Conservation (phyloP, 2,329 filamentous ascomycete genomes). For the Xylariaceae sp. region DNA sequence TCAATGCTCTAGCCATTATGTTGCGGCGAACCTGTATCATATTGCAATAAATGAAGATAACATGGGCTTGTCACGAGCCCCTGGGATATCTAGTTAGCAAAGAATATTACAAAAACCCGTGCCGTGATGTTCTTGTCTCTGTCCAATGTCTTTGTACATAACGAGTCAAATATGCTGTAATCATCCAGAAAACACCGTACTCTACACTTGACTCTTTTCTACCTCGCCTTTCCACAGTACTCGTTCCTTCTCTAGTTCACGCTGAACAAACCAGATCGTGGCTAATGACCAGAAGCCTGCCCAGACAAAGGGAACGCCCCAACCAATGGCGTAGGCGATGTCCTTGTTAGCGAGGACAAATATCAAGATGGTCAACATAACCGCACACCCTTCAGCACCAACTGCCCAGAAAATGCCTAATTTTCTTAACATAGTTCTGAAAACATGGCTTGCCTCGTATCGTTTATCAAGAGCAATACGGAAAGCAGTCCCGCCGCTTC, state of each 20-base stretch:
- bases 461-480: constrained; percentile 45
- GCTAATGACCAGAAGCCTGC: constrained; percentile 12
- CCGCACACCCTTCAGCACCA: constrained; percentile 17
- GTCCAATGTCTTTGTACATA: too few relatives aligned
- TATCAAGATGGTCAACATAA: constrained; percentile 7
- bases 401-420: constrained; percentile 48
- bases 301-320: constrained; percentile 13
- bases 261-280: constrained; percentile 23
- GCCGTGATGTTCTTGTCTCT: too few relatives aligned
- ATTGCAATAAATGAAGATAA: too few relatives aligned
- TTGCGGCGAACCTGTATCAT: too few relatives aligned
- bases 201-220: constrained; percentile 3
- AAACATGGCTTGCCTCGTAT: constrained; percentile 48
- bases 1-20: too few relatives aligned
- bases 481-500: constrained; percentile 47
- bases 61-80: too few relatives aligned
- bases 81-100: too few relatives aligned
- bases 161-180: too few relatives aligned
- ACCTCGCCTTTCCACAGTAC: constrained; percentile 22
- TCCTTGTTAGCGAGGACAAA: constrained; percentile 7
- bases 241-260: constrained; percentile 21
- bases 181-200: too few relatives aligned
- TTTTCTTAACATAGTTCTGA: constrained; percentile 47
- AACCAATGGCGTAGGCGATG: constrained; percentile 9
- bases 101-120: too few relatives aligned